Base-by-base conservation (phyloP, 805 yeast genomes). In the Yarrowia bubula region DNA sequence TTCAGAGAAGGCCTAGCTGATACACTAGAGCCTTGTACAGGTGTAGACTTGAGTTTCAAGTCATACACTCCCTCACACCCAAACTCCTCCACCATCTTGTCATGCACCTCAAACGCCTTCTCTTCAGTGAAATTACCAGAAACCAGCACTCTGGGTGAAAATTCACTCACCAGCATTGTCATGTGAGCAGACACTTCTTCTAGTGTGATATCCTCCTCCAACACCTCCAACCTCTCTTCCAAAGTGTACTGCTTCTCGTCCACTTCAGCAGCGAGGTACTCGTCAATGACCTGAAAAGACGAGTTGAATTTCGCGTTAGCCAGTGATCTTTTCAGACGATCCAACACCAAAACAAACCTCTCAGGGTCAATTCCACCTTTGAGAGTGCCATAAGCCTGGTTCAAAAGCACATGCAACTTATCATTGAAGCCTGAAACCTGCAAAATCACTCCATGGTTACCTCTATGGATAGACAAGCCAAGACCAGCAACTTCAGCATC, bases 151-250 rank as follows among this genome's bases (percentile, higher is more conserved):
- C 38, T 11, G 3, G 61, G 61, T 0, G 61, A 39, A 13, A 31
- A 28, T 15, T 41, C 47, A 10, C 13, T 2, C 13, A 55, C 9
- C 9, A 55, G n/a, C 28, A 31, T 39, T 17, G n/a, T 7, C 47
- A 39, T 15, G 7, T 55, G 61, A 7, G n/a, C 47, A 15, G 15
- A 10, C 22, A 55, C 47, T n/a, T 55, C 61, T 8, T 55, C 61
- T 1, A 55, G 7, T 6, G 47, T 55, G 38, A 55, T 55, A 1
- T 55, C 47, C 3, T 96, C 96, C 72, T 93, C 95, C 96, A 97
- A 92, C 70, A 31, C 11, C 8, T n/a, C 55, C 17, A 48, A 31
- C 11, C 84, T 80, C 74, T 93, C 98, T 17, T 72, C 79, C 14
- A 76, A 68, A 64, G 80, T 77, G 31, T 31, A 41, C 31, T 11